Conservation (phyloP, 768 basidiomycete species). For the Suillus subalutaceus region DNA sequence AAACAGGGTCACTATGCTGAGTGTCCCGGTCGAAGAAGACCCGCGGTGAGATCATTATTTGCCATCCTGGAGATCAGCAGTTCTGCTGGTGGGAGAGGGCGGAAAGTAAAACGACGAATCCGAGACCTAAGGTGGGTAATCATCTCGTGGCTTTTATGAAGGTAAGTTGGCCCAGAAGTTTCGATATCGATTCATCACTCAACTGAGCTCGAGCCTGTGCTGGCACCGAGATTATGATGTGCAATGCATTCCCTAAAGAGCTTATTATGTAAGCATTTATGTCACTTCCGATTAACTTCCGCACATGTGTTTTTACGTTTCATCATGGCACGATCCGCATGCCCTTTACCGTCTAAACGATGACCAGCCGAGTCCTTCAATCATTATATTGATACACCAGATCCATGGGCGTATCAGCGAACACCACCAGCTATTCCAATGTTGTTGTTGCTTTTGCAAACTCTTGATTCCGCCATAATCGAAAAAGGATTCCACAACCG, state of each 20-base stretch:
- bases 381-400: background rate
- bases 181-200: background rate
- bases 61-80: background rate
- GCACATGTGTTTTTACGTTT: background rate
- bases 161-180: background rate
- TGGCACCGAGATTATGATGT: background rate
- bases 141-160: background rate
- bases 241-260: background rate
- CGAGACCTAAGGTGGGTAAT: background rate
- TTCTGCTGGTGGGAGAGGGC: background rate
- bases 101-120: background rate
- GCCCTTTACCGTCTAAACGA: background rate
- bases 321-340: background rate
- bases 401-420: background rate
- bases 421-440: background rate
- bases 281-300: background rate
- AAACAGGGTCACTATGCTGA: constrained; percentile 10
- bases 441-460: background rate
- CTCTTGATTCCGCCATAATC: background rate
- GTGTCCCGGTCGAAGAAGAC: constrained; percentile 17
- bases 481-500: background rate
- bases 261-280: background rate
- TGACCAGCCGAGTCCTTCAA: background rate
- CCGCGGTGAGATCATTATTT: constrained; percentile 17
- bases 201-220: too few relatives aligned